These are phyloP conservation scores for Corylus heterophylla DNA, from an alignment of 306 rosid species.

Conservation along the genomic window DNA sequence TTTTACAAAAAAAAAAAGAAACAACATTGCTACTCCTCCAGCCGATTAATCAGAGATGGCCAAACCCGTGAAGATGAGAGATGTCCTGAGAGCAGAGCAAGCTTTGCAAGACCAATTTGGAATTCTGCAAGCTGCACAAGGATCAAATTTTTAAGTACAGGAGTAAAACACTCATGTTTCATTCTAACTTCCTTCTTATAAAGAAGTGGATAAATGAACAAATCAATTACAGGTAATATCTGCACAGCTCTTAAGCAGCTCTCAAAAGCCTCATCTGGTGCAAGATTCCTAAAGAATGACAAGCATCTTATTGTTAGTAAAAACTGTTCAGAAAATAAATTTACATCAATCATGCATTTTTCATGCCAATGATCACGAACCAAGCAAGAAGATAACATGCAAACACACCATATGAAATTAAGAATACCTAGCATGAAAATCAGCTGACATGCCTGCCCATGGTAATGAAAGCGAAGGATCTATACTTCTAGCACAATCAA, in stretches of 20 bases:
- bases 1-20: conserved; percentile 20
- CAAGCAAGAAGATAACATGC: background rate
- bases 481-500: conserved; percentile 90
- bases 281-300: conserved; percentile 44
- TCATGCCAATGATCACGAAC: conserved; percentile 4
- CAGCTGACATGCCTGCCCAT: conserved; percentile 98
- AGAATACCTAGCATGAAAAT: conserved; percentile 54
- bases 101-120: conserved; percentile 90
- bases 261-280: conserved; percentile 82
- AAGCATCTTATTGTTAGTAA: conserved; percentile 22
- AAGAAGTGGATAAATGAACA: conserved; percentile 12
- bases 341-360: conserved; percentile 1
- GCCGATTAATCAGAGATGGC: conserved; percentile 14
- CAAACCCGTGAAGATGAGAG: conserved; percentile 85
- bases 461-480: conserved; percentile 92
- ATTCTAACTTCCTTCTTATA: background rate
- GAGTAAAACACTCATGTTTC: background rate
- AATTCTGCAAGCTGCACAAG: conserved; percentile 81
- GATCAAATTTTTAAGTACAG: conserved; percentile 11
- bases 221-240: conserved; percentile 70
- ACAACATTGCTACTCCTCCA: conserved; percentile 6
- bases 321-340: conserved; percentile 10
- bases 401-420: conserved; percentile 1
- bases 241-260: conserved; percentile 89
- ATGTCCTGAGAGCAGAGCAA: conserved; percentile 77